A percentile compares a stretch with the other conserved stretches of the same genome.
Evolutionary conservation across 2,329 filamentous ascomycete genomes (phyloP).

Genomic region (Epichloe sp.): DNA sequence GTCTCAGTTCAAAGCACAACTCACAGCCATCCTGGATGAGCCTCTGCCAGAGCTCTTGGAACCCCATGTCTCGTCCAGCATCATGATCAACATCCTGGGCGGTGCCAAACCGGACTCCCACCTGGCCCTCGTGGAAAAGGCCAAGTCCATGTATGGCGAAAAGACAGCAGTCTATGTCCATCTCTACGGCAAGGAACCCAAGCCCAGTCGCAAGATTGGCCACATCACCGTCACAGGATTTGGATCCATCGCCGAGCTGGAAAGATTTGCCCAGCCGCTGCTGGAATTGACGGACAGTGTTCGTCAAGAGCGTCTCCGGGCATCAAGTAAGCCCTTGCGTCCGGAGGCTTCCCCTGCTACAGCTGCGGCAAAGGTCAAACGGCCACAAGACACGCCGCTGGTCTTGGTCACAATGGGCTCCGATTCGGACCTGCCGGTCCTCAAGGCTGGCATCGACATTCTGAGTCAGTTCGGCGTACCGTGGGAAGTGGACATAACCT

Average conservation of each 20-base stretch:
- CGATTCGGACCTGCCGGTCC: constrained; percentile 59
- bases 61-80: constrained; percentile 47
- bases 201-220: constrained; percentile 85
- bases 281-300: constrained; percentile 51
- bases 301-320: constrained; percentile 37
- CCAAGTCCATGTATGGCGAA: constrained; percentile 28
- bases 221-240: constrained; percentile 73
- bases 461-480: constrained; percentile 59
- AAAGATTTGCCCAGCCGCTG: constrained; percentile 49
- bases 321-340: constrained; percentile 17
- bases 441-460: constrained; percentile 52
- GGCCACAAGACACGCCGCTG: constrained; percentile 30
- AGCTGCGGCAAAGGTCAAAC: not conserved
- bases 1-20: constrained; percentile 86
- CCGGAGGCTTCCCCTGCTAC: constrained; percentile 11
- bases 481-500: constrained; percentile 62
- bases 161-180: constrained; percentile 52
- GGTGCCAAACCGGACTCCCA: constrained; percentile 55
- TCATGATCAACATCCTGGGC: constrained; percentile 74
- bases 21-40: constrained; percentile 64
- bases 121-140: constrained; percentile 31
- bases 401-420: constrained; percentile 78
- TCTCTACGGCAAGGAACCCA: constrained; percentile 82
- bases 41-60: constrained; percentile 42
- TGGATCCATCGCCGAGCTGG: constrained; percentile 51